Base-by-base conservation (phyloP, 805 yeast species). In the Isabelozyma rhagii region DNA sequence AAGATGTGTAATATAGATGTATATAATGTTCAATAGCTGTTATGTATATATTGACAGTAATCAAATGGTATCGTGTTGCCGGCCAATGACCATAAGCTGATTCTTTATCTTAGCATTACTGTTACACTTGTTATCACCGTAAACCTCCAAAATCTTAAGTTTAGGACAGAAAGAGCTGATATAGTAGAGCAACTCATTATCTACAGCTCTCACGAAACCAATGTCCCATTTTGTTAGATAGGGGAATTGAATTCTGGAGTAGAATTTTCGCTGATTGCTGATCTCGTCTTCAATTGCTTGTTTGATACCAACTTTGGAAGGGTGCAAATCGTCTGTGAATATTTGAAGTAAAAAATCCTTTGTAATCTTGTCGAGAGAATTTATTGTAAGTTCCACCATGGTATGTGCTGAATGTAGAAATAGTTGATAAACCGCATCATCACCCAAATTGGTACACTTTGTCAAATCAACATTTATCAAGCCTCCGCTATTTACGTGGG, bases 151-250 rank as follows among this genome's bases (percentile, higher is more conserved):
- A 13, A 87, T 74, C 43, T 77, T 75, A 49, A 93, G 67, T 44
- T 80, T 80, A 0, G 83, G 79, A 53, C 94, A 88, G 9, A 79
- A 75, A 27, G 76, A 67, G 3, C 87, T 78, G 17, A 90, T 56
- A 28, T 77, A 59, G 25, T 79, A 80, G n/a, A 92, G 63, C 0
- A 82, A 78, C 15, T 75, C 78, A 64, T 93, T 89, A 61, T 90
- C 90, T 10, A 89, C 79, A 17, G 82, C 73, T 39, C 96, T 73
- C 3, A 90, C 88, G 67, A 93, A 93, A 0, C 97, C 96, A 11
- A 84, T 61, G 63, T 93, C 94, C 14, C 89, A 57, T 34, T 81
- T 77, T 0, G 89, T 82, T 41, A 93, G 68, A 28, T 84, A 76
- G 1, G 91, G 88, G 42, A 83, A 72, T 7, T 55, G 39, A 8